A percentile compares a stretch with the other conserved stretches of the same genome.
Evolutionary conservation across 2,329 filamentous ascomycete species (phyloP).

Genomic region (Chaetomiaceae sp.): DNA sequence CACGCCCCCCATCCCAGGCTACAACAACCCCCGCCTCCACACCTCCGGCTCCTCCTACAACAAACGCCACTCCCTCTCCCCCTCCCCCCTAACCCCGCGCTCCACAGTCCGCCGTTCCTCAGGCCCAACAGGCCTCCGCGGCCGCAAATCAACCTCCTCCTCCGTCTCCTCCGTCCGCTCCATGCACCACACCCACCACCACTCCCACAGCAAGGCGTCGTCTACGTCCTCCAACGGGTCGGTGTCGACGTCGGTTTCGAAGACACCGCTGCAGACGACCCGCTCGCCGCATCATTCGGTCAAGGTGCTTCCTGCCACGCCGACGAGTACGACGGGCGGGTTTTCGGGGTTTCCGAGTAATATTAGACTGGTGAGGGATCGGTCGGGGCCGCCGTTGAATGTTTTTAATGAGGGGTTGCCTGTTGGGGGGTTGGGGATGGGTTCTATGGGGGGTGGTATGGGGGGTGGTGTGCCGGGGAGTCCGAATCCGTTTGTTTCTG

Average conservation of each 20-base stretch:
- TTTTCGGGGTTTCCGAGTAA: constrained; percentile 65
- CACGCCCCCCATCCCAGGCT: constrained; percentile 21
- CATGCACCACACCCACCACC: constrained; percentile 72
- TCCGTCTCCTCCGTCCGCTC: constrained; percentile 90
- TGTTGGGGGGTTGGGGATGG: constrained; percentile 19
- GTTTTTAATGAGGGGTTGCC: constrained; percentile 58
- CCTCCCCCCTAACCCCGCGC: constrained; percentile 81
- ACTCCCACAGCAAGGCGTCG: constrained; percentile 89
- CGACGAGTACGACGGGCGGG: constrained; percentile 54
- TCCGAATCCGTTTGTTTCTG: constrained; percentile 44
- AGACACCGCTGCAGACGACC: constrained; percentile 57
- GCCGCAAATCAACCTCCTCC: constrained; percentile 91
- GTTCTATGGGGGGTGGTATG: too few relatives aligned
- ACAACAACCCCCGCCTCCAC: constrained; percentile 29
- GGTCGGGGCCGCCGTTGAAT: constrained; percentile 45
- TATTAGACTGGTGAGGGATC: constrained; percentile 70
- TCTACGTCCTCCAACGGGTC: constrained; percentile 82
- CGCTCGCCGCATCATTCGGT: constrained; percentile 84
- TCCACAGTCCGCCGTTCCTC: constrained; percentile 81
- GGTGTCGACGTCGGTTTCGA: constrained; percentile 62
- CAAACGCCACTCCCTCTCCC: constrained; percentile 77
- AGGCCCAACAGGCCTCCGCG: constrained; percentile 74
- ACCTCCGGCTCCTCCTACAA: constrained; percentile 45
- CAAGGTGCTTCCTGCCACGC: constrained; percentile 91
- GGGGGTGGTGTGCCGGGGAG: constrained; percentile 37